These are phyloP conservation scores for Amylostereum areolatum DNA, from an alignment of 1,284 basidiomycete genomes.

Conservation along the genomic window DNA sequence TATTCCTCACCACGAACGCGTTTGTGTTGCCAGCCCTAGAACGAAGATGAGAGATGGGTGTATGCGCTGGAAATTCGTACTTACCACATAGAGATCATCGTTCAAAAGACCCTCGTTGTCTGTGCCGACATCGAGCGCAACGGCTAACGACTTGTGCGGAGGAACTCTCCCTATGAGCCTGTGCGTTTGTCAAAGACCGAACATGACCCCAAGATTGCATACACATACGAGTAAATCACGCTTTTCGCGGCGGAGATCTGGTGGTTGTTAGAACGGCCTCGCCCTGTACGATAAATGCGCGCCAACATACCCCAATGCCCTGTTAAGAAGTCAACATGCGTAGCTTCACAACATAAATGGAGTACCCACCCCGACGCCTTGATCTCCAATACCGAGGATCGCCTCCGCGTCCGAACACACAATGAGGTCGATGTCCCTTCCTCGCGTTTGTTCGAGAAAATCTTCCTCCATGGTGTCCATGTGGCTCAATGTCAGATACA, in stretches of 20 bases:
- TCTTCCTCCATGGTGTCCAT: conserved; percentile 71
- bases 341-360: not conserved
- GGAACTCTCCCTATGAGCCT: conserved; percentile 67
- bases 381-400: conserved; percentile 77
- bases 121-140: conserved; percentile 76
- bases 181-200: not conserved
- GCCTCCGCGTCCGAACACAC: conserved; percentile 83
- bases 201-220: not conserved
- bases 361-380: conserved; percentile 56
- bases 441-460: conserved; percentile 59
- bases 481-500: conserved; percentile 62
- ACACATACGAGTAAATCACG: conserved; percentile 68
- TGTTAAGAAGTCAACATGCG: conserved; percentile 13
- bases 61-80: conserved; percentile 15
- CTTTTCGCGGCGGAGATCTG: conserved; percentile 87
- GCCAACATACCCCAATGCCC: conserved; percentile 39
- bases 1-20: conserved; percentile 64
- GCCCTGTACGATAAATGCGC: too few species aligned
- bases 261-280: too few species aligned
- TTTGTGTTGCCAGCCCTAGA: conserved; percentile 58
- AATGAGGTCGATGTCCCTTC: conserved; percentile 62
- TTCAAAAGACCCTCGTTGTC: conserved; percentile 61
- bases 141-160: conserved; percentile 59
- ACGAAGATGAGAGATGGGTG: not conserved
- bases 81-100: conserved; percentile 63